phyloP scores from a whole-genome alignment of 1,139 yeast genomes.

The Starmera stellimalicola region DNA sequence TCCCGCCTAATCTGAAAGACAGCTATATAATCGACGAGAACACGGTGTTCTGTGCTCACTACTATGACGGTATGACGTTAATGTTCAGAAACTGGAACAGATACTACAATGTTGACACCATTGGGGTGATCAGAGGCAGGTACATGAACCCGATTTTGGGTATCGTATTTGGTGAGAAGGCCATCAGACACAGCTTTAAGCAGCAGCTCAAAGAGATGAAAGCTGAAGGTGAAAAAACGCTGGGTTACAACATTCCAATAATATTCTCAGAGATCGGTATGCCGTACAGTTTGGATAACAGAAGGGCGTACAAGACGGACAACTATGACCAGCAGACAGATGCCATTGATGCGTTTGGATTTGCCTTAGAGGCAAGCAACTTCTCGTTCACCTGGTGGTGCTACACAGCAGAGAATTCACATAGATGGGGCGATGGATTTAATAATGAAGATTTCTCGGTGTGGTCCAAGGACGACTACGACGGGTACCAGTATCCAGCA shows the following conservation, averaged over 20 bases:
- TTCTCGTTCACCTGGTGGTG: slow-evolving; percentile 82
- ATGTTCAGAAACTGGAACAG: slow-evolving; percentile 83
- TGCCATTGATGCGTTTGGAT: slow-evolving; percentile 76
- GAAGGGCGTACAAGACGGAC: slow-evolving; percentile 55
- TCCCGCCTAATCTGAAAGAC: slow-evolving; percentile 60
- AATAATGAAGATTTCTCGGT: slow-evolving; percentile 89
- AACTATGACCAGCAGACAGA: slow-evolving; percentile 63
- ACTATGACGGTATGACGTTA: slow-evolving; percentile 86
- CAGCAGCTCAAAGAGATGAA: slow-evolving; percentile 59
- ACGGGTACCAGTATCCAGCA: slow-evolving; percentile 6
- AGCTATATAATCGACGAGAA: slow-evolving; percentile 50
- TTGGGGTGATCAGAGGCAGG: slow-evolving; percentile 78
- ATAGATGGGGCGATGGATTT: slow-evolving; percentile 85
- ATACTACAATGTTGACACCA: slow-evolving; percentile 73
- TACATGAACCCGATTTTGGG: slow-evolving; percentile 73
- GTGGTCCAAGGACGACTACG: slow-evolving; percentile 61
- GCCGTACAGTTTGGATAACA: slow-evolving; percentile 90
- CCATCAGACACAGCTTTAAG: slow-evolving; percentile 62
- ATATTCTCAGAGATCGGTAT: slow-evolving; percentile 92
- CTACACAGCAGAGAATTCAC: slow-evolving; percentile 62
- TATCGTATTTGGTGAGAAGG: slow-evolving; percentile 68
- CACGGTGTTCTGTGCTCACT: slow-evolving; percentile 78
- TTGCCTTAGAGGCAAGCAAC: slow-evolving; percentile 65
- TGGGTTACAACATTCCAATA: slow-evolving; percentile 57
- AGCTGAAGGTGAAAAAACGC: slow-evolving; percentile 45